These are phyloP conservation scores for Claviceps paspali DNA, from an alignment of 2,329 filamentous ascomycete genomes.

Conservation along the genomic window DNA sequence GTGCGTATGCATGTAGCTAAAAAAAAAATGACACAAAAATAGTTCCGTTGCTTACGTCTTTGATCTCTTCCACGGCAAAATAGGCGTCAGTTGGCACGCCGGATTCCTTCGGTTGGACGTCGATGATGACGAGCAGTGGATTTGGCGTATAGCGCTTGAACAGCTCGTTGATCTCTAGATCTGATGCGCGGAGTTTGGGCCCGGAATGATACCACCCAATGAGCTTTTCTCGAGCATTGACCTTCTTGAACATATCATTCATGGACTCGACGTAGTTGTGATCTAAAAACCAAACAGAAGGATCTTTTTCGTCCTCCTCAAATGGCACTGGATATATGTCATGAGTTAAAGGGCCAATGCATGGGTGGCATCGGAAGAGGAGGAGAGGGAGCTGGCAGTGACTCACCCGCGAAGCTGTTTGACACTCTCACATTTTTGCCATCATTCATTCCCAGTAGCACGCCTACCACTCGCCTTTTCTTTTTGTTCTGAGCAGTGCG, in stretches of 20 bases:
- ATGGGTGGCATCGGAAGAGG: too few relatives aligned
- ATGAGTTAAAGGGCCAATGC: too few relatives aligned
- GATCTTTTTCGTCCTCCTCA: constrained; percentile 97
- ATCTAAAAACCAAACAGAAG: constrained; percentile 96
- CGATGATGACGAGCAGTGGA: constrained; percentile 90
- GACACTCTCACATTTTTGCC: constrained; percentile 93
- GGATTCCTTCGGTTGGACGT: constrained; percentile 95
- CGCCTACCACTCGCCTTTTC: constrained; percentile 77
- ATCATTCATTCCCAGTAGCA: constrained; percentile 88
- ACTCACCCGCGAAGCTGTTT: constrained; percentile 89
- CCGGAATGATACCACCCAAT: constrained; percentile 99
- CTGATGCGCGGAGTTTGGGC: constrained; percentile 88
- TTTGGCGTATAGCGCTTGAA: constrained; percentile 99
- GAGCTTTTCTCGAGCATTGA: constrained; percentile 96
- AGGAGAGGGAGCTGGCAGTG: neutral
- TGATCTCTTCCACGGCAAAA: constrained; percentile 98
- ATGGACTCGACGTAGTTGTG: constrained; percentile 99
- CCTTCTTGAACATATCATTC: constrained; percentile 99
- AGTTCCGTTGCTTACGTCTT: constrained; percentile 76
- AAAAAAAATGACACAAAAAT: too few relatives aligned
- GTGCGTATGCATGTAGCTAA: too few relatives aligned
- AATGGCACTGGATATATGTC: constrained; percentile 88
- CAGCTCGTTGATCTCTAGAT: constrained; percentile 97
- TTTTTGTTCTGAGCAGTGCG: constrained; percentile 79
- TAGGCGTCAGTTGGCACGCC: constrained; percentile 97